A percentile compares a stretch with the other conserved stretches of the same genome.
Conservation (phyloP, 768 basidiomycete genomes). For the Lactarius sp. region DNA sequence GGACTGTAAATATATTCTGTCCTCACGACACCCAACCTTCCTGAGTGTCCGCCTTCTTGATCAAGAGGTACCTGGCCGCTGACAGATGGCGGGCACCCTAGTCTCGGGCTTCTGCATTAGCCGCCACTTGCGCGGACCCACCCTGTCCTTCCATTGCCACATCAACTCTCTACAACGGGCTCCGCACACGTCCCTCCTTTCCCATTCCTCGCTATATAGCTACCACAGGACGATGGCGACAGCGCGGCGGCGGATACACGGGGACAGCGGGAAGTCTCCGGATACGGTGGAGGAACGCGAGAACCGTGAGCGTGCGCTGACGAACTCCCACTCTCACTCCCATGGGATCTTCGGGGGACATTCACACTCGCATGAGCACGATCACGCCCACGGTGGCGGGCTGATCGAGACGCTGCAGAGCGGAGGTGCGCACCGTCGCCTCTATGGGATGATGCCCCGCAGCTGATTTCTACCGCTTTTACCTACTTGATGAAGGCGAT, state of each 20-base stretch:
- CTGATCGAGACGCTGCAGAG: slow-evolving; percentile 23
- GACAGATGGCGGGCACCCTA: slow-evolving; percentile 8
- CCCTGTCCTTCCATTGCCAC: not conserved
- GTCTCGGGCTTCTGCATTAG: not conserved
- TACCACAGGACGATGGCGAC: slow-evolving; percentile 1
- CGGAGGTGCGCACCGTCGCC: slow-evolving; percentile 15
- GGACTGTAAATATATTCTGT: not conserved
- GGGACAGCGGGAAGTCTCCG: slow-evolving; percentile 7
- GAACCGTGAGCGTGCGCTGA: not conserved
- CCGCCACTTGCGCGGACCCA: not conserved
- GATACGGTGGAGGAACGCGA: not conserved
- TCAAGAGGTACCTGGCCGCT: not conserved
- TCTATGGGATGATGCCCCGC: not conserved
- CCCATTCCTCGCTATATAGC: not conserved
- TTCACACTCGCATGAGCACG: slow-evolving; percentile 20
- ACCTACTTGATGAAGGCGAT: slow-evolving; percentile 48
- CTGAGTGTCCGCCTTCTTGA: not conserved
- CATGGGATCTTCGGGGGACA: slow-evolving; percentile 25
- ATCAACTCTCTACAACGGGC: not conserved
- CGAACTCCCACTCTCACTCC: slow-evolving; percentile 14
- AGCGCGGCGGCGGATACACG: slow-evolving; percentile 12
- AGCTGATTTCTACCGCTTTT: not conserved
- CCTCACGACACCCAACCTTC: not conserved
- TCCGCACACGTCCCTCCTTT: not conserved
- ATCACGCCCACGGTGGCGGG: slow-evolving; percentile 16